phyloP scores from a whole-genome alignment of 2,329 filamentous ascomycete genomes.

The Neopestalotiopsis rosae region DNA sequence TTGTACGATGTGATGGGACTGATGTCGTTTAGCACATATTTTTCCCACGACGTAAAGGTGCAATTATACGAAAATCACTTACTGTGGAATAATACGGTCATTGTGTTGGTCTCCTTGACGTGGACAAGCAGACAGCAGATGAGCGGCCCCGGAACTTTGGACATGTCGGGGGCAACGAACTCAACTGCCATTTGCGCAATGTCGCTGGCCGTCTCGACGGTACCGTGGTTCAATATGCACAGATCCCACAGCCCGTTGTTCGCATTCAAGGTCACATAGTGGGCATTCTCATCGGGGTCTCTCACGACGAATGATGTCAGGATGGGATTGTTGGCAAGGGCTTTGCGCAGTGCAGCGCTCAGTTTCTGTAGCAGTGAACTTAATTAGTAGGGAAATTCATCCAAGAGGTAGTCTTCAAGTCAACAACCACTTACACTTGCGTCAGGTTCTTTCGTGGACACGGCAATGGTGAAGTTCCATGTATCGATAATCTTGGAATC shows the following conservation, averaged over 20 bases:
- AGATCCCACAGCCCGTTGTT: neutral
- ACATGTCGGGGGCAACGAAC: neutral
- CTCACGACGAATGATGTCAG: neutral
- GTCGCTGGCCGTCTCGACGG: neutral
- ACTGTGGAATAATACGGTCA: neutral
- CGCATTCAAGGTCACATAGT: neutral
- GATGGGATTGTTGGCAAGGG: neutral
- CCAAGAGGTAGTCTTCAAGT: neutral
- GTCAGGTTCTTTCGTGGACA: neutral
- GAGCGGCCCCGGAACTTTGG: constrained; percentile 1
- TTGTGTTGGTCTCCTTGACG: constrained; percentile 1
- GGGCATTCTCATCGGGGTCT: neutral
- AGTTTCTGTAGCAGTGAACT: neutral
- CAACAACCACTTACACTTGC: neutral
- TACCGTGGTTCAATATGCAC: neutral
- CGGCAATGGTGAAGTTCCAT: constrained; percentile 14
- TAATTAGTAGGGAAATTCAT: neutral
- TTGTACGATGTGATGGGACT: constrained; percentile 16
- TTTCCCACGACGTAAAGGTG: neutral
- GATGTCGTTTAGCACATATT: too few relatives aligned
- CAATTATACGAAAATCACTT: neutral
- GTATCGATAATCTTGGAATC: constrained; percentile 9
- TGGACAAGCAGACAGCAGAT: constrained; percentile 4
- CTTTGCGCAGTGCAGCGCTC: neutral
- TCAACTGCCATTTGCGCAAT: constrained; percentile 1